Base-by-base conservation (phyloP, 805 yeast genomes). In the Barnettozyma vustinii region DNA sequence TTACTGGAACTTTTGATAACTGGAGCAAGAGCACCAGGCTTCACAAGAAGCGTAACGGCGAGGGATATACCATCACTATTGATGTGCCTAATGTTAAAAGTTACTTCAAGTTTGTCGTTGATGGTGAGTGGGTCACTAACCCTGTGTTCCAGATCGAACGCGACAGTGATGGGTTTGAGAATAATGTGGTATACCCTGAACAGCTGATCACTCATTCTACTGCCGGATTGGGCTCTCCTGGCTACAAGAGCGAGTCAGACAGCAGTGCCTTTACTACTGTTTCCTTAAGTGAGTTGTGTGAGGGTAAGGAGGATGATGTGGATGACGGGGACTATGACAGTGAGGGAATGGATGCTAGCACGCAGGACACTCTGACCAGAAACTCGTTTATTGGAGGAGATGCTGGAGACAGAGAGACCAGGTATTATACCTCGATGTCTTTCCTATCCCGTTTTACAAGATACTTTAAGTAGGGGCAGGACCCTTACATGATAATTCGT, bases 1-100 rank as follows among this genome's bases (percentile, higher is more conserved):
- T 81, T 42, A 77, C 84, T 36, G 85, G 85, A n/a, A 69, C 76
- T 26, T 77, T 77, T 59, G 83, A 78, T 56, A 69, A 76, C 56
- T 81, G 86, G 86, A 49, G 71, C 37, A 71, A 73, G 57, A 65
- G 77, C 3, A 67, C 74, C 43, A 66, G 64, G 26, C 64, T 80
- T 48, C 69, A 67, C 36, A 69, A 68, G 57, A 45, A 45, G 13
- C 70, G 68, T 44, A 63, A 70, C 23, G 75, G 72, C 25, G 68
- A 67, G 6, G 50, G 50, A 46, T 73, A 72, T 52, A 57, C 73
- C 23, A 71, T 70, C 32, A 79, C 81, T 9, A 61, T 78, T 41
- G 74, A 72, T 13, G 49, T 69, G 5, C 72, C 72, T 21, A 53
- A 59, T 20, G 71, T 64, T 45, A 69, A 70, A 55, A 56, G 75